Evolutionary conservation across 768 basidiomycete species (phyloP).

Genomic region (Dentipellis fragilis): DNA sequence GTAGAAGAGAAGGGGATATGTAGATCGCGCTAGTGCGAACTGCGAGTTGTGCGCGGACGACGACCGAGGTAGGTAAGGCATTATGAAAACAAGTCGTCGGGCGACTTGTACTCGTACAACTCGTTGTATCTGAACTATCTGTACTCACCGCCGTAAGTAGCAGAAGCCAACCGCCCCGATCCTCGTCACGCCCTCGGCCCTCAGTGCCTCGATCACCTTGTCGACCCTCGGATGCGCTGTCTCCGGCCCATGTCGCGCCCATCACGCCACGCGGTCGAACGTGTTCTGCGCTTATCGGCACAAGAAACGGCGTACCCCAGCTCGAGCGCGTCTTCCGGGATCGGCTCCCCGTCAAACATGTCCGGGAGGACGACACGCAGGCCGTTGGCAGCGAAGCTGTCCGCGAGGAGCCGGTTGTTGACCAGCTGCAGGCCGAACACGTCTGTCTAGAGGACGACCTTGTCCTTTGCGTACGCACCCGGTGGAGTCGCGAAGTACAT

Average conservation of each 20-base stretch:
- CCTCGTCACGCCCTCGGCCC: slow-evolving; percentile 21
- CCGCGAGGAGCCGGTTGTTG: slow-evolving; percentile 34
- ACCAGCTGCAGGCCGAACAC: slow-evolving; percentile 24
- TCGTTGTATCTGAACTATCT: too few species aligned
- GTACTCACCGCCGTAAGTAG: slow-evolving; percentile 14
- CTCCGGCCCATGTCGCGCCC: slow-evolving; percentile 10
- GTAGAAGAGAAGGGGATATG: too few species aligned
- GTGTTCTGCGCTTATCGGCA: neutral
- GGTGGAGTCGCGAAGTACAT: slow-evolving; percentile 31
- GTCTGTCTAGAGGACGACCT: slow-evolving; percentile 34
- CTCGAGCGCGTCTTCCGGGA: slow-evolving; percentile 12
- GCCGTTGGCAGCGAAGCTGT: slow-evolving; percentile 34
- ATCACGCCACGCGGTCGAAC: slow-evolving; percentile 5
- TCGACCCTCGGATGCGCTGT: slow-evolving; percentile 14
- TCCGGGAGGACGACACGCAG: slow-evolving; percentile 17
- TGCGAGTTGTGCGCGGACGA: too few species aligned
- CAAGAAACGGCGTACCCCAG: slow-evolving; percentile 14
- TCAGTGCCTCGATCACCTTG: slow-evolving; percentile 19
- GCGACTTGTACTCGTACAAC: too few species aligned
- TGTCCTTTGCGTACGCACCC: slow-evolving; percentile 28
- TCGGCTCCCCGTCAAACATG: slow-evolving; percentile 16
- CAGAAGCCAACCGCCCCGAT: slow-evolving; percentile 23
- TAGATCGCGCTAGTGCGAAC: too few species aligned
- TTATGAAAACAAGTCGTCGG: too few species aligned
- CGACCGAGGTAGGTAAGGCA: too few species aligned